phyloP scores from a whole-genome alignment of 169 alveolate genomes.

The Perkinsus marinus region DNA sequence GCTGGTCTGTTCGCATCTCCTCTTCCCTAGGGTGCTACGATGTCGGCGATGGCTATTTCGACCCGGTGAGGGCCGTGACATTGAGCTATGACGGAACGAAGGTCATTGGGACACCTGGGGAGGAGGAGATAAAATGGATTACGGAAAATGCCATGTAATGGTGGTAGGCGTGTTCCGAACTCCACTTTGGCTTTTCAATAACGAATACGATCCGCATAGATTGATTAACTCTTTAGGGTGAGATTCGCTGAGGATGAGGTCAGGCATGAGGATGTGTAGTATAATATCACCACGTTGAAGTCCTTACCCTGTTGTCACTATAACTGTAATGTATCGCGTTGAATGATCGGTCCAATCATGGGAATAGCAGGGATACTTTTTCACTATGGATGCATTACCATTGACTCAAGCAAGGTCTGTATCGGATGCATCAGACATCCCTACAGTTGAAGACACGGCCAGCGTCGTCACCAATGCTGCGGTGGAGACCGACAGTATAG shows the following conservation, averaged over 20 bases:
- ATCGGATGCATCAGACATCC: not conserved
- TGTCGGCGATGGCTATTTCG: conserved; percentile 53
- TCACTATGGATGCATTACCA: not conserved
- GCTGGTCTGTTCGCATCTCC: not conserved
- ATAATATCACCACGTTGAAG: no score
- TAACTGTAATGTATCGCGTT: not conserved
- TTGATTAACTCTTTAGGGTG: no score
- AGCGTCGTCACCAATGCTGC: not conserved
- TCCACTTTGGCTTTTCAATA: no score
- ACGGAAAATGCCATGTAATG: conserved; percentile 22
- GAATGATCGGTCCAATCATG: not conserved
- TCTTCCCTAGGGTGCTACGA: conserved; percentile 29
- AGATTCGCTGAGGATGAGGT: no score
- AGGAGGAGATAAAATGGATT: conserved; percentile 24
- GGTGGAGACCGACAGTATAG: not conserved
- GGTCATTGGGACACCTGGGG: conserved; percentile 14
- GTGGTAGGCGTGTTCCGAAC: no score
- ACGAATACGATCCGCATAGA: no score
- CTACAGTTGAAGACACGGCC: not conserved
- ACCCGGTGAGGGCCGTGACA: conserved; percentile 11
- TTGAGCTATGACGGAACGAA: conserved; percentile 20
- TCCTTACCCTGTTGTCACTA: conserved; percentile 2
- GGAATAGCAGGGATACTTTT: no score
- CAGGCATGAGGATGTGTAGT: no score
- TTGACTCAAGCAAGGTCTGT: not conserved